Conservation (phyloP, 805 yeast genomes). For the Candida silvicultrix region DNA sequence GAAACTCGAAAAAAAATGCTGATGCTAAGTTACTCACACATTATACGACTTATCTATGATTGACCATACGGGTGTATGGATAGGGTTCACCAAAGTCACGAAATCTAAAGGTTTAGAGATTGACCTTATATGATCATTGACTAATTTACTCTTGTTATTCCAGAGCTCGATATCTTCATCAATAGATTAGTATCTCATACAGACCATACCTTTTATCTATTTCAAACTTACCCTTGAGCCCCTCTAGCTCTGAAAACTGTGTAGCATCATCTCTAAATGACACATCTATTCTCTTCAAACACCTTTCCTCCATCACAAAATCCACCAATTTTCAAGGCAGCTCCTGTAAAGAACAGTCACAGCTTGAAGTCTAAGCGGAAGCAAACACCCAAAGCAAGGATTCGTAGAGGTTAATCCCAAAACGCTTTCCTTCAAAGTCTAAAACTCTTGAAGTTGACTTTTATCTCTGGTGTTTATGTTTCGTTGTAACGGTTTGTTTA, state of each 20-base stretch:
- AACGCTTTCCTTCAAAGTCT: neutral
- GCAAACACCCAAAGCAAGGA: too few species aligned
- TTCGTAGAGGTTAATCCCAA: too few species aligned
- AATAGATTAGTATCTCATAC: too few species aligned
- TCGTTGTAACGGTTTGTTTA: too few species aligned
- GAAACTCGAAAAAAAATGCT: too few species aligned
- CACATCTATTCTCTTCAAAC: neutral
- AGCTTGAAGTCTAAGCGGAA: too few species aligned
- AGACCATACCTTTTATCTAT: too few species aligned
- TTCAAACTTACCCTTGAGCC: constrained; percentile 6
- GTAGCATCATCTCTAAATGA: neutral
- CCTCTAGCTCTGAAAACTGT: neutral
- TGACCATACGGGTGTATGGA: constrained; percentile 20
- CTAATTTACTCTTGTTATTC: constrained; percentile 20
- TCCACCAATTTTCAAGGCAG: too few species aligned
- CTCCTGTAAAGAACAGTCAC: too few species aligned
- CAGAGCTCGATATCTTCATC: constrained; percentile 20
- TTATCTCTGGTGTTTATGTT: too few species aligned
- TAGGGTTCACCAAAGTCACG: constrained; percentile 14
- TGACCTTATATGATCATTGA: constrained; percentile 11
- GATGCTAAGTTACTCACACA: constrained; percentile 22
- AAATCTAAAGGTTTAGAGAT: constrained; percentile 6
- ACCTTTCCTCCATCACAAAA: neutral
- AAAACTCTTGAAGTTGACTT: too few species aligned
- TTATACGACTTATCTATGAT: constrained; percentile 21